phyloP scores from a whole-genome alignment of 352 stramenopile species.

The Phytophthora foliorum region DNA sequence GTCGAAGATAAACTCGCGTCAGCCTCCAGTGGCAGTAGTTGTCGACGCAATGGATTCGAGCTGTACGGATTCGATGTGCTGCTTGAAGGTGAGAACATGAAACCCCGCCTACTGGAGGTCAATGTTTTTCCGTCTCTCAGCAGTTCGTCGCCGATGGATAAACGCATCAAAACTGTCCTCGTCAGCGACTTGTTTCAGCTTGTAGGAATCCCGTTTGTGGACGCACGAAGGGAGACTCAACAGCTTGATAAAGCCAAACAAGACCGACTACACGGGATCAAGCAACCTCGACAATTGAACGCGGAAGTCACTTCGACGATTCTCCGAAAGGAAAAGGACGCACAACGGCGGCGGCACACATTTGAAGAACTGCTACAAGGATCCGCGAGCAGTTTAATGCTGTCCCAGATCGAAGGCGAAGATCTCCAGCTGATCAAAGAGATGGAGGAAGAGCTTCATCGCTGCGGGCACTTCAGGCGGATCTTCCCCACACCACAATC shows the following conservation, averaged over 20 bases:
- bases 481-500: slow-evolving; percentile 76
- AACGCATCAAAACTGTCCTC: slow-evolving; percentile 91
- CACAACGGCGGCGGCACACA: slow-evolving; percentile 32
- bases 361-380: slow-evolving; percentile 52
- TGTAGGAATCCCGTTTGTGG: slow-evolving; percentile 66
- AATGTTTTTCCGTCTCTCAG: slow-evolving; percentile 93
- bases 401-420: slow-evolving; percentile 61
- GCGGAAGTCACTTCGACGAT: slow-evolving; percentile 5
- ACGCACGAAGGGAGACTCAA: slow-evolving; percentile 41
- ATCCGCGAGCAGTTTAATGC: slow-evolving; percentile 8
- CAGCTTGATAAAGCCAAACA: slow-evolving; percentile 57
- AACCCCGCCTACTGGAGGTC: slow-evolving; percentile 91
- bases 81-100: slow-evolving; percentile 75
- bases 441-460: slow-evolving; percentile 73
- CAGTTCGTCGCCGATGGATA: slow-evolving; percentile 88
- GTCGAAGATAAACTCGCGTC: slow-evolving; percentile 83
- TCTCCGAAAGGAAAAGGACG: slow-evolving; percentile 27
- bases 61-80: slow-evolving; percentile 93
- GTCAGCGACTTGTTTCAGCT: slow-evolving; percentile 91
- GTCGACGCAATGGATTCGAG: slow-evolving; percentile 75
- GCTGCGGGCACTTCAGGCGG: slow-evolving; percentile 73
- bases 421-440: slow-evolving; percentile 65
- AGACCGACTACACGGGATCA: slow-evolving; percentile 58
- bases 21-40: slow-evolving; percentile 21
- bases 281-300: slow-evolving; percentile 11